Percentiles rank a stretch among this genome's conserved stretches.
These are phyloP conservation scores for Gnetum montanum DNA, from an alignment of 75 land plant species.

Conservation along the genomic window DNA sequence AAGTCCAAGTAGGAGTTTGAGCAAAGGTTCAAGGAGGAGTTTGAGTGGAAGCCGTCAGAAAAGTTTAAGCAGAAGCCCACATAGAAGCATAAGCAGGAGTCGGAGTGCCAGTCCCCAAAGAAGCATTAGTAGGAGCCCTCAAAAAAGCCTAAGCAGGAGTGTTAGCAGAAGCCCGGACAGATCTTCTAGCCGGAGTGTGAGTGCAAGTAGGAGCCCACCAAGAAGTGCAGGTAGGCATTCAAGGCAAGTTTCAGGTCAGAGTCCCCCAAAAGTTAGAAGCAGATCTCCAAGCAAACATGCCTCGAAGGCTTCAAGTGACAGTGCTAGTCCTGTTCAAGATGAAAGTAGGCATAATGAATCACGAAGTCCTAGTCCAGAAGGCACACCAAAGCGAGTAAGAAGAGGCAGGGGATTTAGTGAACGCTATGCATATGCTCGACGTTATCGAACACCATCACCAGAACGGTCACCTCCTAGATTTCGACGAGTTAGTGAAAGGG, in stretches of 20 bases:
- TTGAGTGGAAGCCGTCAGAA: conserved; percentile 21
- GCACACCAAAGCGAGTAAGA: conserved; percentile 78
- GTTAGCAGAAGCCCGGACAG: conserved; percentile 25
- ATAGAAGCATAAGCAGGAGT: conserved; percentile 35
- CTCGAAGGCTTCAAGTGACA: conserved; percentile 28
- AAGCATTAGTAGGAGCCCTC: conserved; percentile 22
- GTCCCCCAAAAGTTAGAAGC: conserved; percentile 35
- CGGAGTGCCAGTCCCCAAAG: conserved; percentile 29
- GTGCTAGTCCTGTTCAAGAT: conserved; percentile 28
- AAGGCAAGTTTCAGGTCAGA: conserved; percentile 6
- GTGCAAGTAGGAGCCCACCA: conserved; percentile 37
- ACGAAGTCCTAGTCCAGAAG: conserved; percentile 71
- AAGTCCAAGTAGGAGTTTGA: conserved; percentile 33
- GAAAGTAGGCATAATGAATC: conserved; percentile 38
- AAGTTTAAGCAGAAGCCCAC: conserved; percentile 36
- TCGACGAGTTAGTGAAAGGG: conserved; percentile 39
- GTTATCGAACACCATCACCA: conserved; percentile 82
- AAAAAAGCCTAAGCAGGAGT: conserved; percentile 17
- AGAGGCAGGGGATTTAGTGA: conserved; percentile 92
- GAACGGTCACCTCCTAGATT: conserved; percentile 57
- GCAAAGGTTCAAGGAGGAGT: conserved; percentile 42
- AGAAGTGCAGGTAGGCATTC: conserved; percentile 32
- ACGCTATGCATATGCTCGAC: conserved; percentile 78
- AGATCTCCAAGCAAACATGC: conserved; percentile 27
- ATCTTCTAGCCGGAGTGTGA: conserved; percentile 45